phyloP scores from a whole-genome alignment of 345 rosid genomes.

The Pelargonium nanum region DNA sequence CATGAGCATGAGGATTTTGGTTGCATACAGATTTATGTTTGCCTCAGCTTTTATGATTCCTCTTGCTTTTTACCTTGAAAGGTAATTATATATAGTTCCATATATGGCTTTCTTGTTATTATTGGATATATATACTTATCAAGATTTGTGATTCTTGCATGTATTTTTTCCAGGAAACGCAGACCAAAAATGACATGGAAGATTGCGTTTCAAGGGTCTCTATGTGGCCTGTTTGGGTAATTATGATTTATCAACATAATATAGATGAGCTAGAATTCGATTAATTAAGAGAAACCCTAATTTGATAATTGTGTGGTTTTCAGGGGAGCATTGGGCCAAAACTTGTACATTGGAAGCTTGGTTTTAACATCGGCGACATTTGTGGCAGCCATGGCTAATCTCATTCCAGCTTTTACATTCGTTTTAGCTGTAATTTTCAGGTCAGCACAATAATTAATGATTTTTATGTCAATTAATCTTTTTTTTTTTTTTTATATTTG shows the following conservation, averaged over 20 bases:
- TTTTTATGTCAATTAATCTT: no score
- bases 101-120: no score
- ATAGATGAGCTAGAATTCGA: neutral
- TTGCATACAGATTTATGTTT: conserved; percentile 10
- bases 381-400: conserved; percentile 36
- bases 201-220: conserved; percentile 29
- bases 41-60: conserved; percentile 5
- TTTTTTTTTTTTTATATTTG: no score
- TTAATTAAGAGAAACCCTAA: no score
- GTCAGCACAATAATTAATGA: no score
- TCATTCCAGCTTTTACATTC: conserved; percentile 44
- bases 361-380: conserved; percentile 44
- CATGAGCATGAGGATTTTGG: conserved; percentile 6
- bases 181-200: conserved; percentile 44
- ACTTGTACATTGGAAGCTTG: conserved; percentile 30
- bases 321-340: conserved; percentile 29
- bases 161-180: conserved; percentile 17
- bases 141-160: neutral
- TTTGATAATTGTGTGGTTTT: no score
- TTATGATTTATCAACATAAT: neutral
- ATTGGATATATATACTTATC: no score
- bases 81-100: neutral
- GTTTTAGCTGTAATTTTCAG: conserved; percentile 31
- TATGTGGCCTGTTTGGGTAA: conserved; percentile 43
- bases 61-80: conserved; percentile 7